Conservation (phyloP, 73 alveolate species). For the Paramecium primaurelia region DNA sequence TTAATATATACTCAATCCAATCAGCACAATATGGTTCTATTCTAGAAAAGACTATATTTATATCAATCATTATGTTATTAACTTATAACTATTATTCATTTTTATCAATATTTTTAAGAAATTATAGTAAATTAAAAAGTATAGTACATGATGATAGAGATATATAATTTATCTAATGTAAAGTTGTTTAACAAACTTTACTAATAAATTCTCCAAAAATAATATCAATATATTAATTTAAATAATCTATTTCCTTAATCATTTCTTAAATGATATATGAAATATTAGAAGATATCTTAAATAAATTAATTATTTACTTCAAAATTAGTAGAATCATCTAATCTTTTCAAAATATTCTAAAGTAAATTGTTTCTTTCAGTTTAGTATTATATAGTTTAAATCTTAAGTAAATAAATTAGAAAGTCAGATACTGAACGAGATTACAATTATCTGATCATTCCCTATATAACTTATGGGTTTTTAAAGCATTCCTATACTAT, state of each 20-base stretch:
- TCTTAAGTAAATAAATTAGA: background rate
- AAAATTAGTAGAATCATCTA: background rate
- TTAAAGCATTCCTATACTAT: background rate
- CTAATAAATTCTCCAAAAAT: background rate
- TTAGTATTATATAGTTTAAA: background rate
- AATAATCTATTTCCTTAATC: background rate
- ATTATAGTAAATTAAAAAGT: background rate
- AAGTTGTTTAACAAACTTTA: background rate
- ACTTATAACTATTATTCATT: background rate
- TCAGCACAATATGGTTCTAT: background rate
- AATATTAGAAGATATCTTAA: background rate
- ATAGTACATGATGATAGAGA: background rate
- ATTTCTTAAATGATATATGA: background rate
- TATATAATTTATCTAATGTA: background rate
- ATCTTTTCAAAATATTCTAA: background rate
- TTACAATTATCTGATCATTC: background rate
- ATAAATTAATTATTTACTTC: background rate
- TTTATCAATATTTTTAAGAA: background rate
- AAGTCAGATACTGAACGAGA: constrained; percentile 5
- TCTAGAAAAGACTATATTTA: background rate
- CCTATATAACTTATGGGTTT: background rate
- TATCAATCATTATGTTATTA: background rate
- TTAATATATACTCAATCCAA: background rate
- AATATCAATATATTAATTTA: background rate
- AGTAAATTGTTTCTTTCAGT: background rate